These are phyloP conservation scores for Verbena officinalis DNA, from an alignment of 257 asterid species.

Conservation along the genomic window DNA sequence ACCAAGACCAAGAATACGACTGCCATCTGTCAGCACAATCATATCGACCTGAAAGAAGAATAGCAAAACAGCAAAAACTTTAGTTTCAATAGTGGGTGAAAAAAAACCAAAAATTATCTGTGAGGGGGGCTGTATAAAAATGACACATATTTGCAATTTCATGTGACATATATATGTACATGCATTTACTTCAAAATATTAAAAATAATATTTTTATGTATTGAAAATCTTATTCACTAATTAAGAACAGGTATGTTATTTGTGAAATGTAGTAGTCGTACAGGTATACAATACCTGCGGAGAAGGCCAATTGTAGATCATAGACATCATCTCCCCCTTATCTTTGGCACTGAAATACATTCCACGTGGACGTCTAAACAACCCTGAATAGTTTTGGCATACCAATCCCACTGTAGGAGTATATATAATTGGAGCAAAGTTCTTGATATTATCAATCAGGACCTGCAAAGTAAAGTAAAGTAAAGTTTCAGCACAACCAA, in stretches of 20 bases:
- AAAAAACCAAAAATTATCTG: background rate
- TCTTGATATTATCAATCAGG: slow-evolving; percentile 84
- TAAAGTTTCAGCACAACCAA: slow-evolving; percentile 26
- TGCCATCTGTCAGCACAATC: slow-evolving; percentile 99
- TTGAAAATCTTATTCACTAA: background rate
- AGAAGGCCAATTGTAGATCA: slow-evolving; percentile 98
- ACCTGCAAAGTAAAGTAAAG: slow-evolving; percentile 53
- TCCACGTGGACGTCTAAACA: slow-evolving; percentile 98
- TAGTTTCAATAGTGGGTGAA: slow-evolving; percentile 22
- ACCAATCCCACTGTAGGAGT: slow-evolving; percentile 99
- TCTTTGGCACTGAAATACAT: slow-evolving; percentile 99
- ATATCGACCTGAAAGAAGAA: slow-evolving; percentile 79
- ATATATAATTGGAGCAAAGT: slow-evolving; percentile 93
- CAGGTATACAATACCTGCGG: slow-evolving; percentile 53
- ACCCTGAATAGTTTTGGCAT: slow-evolving; percentile 97
- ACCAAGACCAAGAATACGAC: slow-evolving; percentile 99
- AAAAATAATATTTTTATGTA: slow-evolving; percentile 5
- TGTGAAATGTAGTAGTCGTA: background rate
- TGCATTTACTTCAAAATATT: background rate
- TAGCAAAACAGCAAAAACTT: slow-evolving; percentile 26
- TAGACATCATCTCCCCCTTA: slow-evolving; percentile 99
- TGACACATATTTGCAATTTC: background rate
- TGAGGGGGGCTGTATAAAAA: background rate
- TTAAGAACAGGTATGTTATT: slow-evolving; percentile 9
- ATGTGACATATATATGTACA: background rate